Percentiles rank a stretch among this genome's conserved stretches.
These are phyloP conservation scores for Jaminaea rosea DNA, from an alignment of 1,284 basidiomycete species.

Conservation along the genomic window DNA sequence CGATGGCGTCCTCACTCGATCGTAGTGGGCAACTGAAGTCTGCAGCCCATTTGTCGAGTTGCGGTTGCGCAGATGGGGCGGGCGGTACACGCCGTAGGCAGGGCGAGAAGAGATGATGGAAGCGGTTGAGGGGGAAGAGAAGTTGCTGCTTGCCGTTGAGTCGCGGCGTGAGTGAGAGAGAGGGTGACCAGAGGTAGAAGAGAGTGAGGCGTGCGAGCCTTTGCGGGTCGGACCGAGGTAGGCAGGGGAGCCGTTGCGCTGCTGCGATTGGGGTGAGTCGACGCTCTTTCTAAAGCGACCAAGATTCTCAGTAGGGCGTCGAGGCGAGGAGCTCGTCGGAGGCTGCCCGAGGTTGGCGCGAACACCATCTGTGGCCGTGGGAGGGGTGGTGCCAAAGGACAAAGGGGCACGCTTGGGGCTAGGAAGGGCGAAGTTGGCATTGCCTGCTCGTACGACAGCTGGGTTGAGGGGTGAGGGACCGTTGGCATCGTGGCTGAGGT, in stretches of 20 bases:
- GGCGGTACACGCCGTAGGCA: slow-evolving; percentile 22
- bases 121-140: slow-evolving; percentile 11
- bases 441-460: too few relatives aligned
- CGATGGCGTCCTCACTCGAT: slow-evolving; percentile 30
- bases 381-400: too few relatives aligned
- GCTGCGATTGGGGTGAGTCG: neutral
- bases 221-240: slow-evolving; percentile 18
- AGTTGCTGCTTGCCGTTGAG: slow-evolving; percentile 16
- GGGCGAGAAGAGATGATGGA: slow-evolving; percentile 8
- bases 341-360: too few relatives aligned
- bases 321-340: neutral
- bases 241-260: neutral
- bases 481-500: too few relatives aligned
- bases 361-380: too few relatives aligned
- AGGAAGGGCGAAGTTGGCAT: too few relatives aligned
- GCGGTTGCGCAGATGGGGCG: slow-evolving; percentile 27
- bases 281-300: neutral
- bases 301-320: neutral
- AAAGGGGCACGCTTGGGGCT: too few relatives aligned
- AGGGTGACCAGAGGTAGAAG: slow-evolving; percentile 15
- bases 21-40: slow-evolving; percentile 31
- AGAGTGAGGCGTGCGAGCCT: slow-evolving; percentile 18
- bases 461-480: too few relatives aligned
- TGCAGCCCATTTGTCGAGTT: slow-evolving; percentile 21
- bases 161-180: slow-evolving; percentile 21